A percentile compares a stretch with the other conserved stretches of the same genome.
phyloP scores from a whole-genome alignment of 495 filamentous ascomycete species.

The Neurospora discreta region DNA sequence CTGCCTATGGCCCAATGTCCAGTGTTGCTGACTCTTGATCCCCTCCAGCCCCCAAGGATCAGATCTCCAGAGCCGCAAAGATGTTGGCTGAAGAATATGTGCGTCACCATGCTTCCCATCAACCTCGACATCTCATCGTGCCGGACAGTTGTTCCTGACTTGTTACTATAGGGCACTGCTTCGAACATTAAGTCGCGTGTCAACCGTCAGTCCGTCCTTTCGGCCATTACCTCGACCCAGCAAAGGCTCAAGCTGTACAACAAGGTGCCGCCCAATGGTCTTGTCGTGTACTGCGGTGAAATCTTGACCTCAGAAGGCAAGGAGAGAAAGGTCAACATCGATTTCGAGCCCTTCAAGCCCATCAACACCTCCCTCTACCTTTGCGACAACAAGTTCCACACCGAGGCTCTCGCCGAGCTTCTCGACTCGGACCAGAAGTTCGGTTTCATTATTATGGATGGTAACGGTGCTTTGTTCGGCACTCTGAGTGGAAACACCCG shows the following conservation, averaged over 20 bases:
- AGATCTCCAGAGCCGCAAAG: slow-evolving; percentile 89
- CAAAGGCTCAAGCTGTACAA: slow-evolving; percentile 97
- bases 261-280: slow-evolving; percentile 92
- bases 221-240: slow-evolving; percentile 96
- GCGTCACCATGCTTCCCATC: slow-evolving; percentile 25
- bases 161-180: slow-evolving; percentile 65
- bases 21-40: slow-evolving; percentile 6
- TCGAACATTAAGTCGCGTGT: slow-evolving; percentile 99
- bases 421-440: slow-evolving; percentile 98
- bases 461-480: slow-evolving; percentile 93
- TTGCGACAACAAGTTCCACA: slow-evolving; percentile 99
- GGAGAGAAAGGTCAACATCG: slow-evolving; percentile 98
- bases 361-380: slow-evolving; percentile 99
- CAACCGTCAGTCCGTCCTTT: slow-evolving; percentile 93
- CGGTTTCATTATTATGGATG: slow-evolving; percentile 99
- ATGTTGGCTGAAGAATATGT: slow-evolving; percentile 99
- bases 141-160: slow-evolving; percentile 15
- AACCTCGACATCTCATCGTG: background rate
- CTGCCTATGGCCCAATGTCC: background rate
- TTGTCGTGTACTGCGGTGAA: slow-evolving; percentile 99
- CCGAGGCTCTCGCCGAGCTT: slow-evolving; percentile 89
- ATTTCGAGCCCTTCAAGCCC: slow-evolving; percentile 98
- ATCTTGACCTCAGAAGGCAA: slow-evolving; percentile 98
- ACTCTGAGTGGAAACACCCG: slow-evolving; percentile 94
- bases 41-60: slow-evolving; percentile 80